A percentile compares a stretch with the other conserved stretches of the same genome.
Conservation (phyloP, 495 filamentous ascomycete species). For the Tricharina praecox region DNA sequence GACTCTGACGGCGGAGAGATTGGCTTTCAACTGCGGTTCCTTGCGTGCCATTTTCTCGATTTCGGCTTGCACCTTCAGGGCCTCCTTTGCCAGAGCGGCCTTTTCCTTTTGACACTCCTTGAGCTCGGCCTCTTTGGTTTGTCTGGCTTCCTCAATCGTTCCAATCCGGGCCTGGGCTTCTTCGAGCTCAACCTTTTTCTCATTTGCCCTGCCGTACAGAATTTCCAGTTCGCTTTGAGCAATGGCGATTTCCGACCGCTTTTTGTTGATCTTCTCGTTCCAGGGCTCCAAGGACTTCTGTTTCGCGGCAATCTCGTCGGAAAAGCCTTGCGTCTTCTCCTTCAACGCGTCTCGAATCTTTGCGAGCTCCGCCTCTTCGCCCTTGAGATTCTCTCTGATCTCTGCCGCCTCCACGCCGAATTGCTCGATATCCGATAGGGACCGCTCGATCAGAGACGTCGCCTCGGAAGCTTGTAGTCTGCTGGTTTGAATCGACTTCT, state of each 20-base stretch:
- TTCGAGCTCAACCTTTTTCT: slow-evolving; percentile 62
- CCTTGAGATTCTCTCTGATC: slow-evolving; percentile 55
- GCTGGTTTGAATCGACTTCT: slow-evolving; percentile 63
- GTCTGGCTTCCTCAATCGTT: slow-evolving; percentile 49
- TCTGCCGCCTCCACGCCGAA: slow-evolving; percentile 49
- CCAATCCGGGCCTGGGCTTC: slow-evolving; percentile 69
- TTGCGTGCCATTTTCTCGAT: slow-evolving; percentile 51
- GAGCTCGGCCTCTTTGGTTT: slow-evolving; percentile 54
- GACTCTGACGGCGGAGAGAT: slow-evolving; percentile 73
- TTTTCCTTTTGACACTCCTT: slow-evolving; percentile 59
- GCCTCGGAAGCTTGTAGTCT: slow-evolving; percentile 56
- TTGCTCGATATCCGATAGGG: slow-evolving; percentile 57
- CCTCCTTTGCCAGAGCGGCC: slow-evolving; percentile 54
- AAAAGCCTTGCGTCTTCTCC: slow-evolving; percentile 86
- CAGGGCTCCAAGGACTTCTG: slow-evolving; percentile 92
- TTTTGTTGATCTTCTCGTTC: slow-evolving; percentile 92
- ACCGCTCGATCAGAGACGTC: slow-evolving; percentile 58
- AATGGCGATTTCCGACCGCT: slow-evolving; percentile 81
- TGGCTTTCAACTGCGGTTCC: slow-evolving; percentile 62
- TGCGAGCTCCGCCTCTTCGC: slow-evolving; percentile 66
- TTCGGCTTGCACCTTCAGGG: slow-evolving; percentile 49
- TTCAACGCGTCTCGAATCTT: slow-evolving; percentile 69
- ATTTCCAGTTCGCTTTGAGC: slow-evolving; percentile 89
- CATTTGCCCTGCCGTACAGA: slow-evolving; percentile 68
- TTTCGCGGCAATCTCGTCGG: slow-evolving; percentile 76